These are phyloP conservation scores for Pseudocercospora fuligena DNA, from an alignment of 2,329 filamentous ascomycete genomes.

Conservation along the genomic window DNA sequence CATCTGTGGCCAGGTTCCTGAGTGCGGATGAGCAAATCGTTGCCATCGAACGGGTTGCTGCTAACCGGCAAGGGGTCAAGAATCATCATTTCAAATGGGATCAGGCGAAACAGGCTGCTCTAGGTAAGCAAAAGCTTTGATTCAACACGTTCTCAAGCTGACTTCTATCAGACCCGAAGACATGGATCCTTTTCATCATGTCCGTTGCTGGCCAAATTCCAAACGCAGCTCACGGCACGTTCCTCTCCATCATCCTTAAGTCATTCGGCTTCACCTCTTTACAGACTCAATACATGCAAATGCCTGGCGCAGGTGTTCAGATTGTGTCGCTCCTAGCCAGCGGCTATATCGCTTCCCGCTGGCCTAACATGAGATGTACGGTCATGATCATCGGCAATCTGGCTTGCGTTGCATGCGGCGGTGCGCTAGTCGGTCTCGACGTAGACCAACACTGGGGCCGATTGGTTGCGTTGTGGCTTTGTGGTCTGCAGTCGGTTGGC, in stretches of 20 bases:
- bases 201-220: slow-evolving; percentile 61
- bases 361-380: not conserved
- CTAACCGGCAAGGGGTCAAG: slow-evolving; percentile 60
- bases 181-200: slow-evolving; percentile 62
- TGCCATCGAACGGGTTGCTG: slow-evolving; percentile 58
- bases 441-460: slow-evolving; percentile 7
- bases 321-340: slow-evolving; percentile 6
- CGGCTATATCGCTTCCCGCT: slow-evolving; percentile 5
- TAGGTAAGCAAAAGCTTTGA: not conserved
- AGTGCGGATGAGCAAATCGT: slow-evolving; percentile 50
- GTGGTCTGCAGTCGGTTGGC: slow-evolving; percentile 56
- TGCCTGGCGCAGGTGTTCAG: slow-evolving; percentile 2
- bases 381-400: slow-evolving; percentile 9
- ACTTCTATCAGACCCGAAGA: slow-evolving; percentile 58
- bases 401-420: slow-evolving; percentile 3
- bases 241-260: slow-evolving; percentile 53
- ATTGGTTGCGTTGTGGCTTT: slow-evolving; percentile 52
- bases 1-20: slow-evolving; percentile 52
- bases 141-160: not conserved
- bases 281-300: slow-evolving; percentile 62
- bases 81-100: slow-evolving; percentile 51
- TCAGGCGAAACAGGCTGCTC: slow-evolving; percentile 50
- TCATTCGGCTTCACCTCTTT: slow-evolving; percentile 54
- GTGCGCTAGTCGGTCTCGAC: not conserved
- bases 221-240: slow-evolving; percentile 59